A percentile compares a stretch with the other conserved stretches of the same genome.
phyloP scores from a whole-genome alignment of 2,329 filamentous ascomycete genomes.

The Sporothrix protearum region DNA sequence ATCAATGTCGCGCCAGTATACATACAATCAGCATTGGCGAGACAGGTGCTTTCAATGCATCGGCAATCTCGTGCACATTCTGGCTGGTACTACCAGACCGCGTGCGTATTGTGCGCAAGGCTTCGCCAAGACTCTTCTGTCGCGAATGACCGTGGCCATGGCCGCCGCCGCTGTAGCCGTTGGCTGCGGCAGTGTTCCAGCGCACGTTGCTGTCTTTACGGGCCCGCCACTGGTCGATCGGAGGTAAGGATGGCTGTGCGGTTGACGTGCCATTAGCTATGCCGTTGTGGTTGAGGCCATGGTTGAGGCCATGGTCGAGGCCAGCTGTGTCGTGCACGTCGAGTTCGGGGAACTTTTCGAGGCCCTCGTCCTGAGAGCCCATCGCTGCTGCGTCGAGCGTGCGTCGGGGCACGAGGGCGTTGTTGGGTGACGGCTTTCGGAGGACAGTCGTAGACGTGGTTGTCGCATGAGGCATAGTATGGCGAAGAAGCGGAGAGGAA shows the following conservation, averaged over 20 bases:
- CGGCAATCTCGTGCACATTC: conserved; percentile 89
- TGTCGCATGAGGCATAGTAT: conserved; percentile 27
- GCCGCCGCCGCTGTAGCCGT: conserved; percentile 25
- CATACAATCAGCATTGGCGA: conserved; percentile 83
- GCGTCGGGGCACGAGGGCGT: conserved; percentile 3
- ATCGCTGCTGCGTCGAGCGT: conserved; percentile 20
- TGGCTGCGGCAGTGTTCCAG: conserved; percentile 31
- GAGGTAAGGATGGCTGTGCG: conserved; percentile 25
- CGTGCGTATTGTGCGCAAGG: conserved; percentile 76
- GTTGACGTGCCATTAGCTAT: conserved; percentile 35
- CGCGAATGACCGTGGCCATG: conserved; percentile 53
- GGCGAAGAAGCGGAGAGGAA: not conserved
- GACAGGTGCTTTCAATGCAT: conserved; percentile 83
- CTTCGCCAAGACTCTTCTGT: conserved; percentile 85
- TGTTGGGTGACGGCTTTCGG: conserved; percentile 18
- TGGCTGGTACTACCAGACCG: conserved; percentile 83
- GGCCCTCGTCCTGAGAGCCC: conserved; percentile 32
- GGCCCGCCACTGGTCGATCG: conserved; percentile 55
- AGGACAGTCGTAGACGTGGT: conserved; percentile 9
- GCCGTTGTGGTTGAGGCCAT: conserved; percentile 27
- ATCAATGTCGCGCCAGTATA: not conserved
- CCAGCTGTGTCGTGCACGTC: conserved; percentile 36
- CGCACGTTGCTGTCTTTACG: conserved; percentile 46
- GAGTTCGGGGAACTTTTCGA: conserved; percentile 59
- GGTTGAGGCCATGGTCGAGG: conserved; percentile 29